Percentiles rank a stretch among this genome's conserved stretches.
Evolutionary conservation across 2,329 filamentous ascomycete genomes (phyloP).

Genomic region (Fragosphaeria purpurea): DNA sequence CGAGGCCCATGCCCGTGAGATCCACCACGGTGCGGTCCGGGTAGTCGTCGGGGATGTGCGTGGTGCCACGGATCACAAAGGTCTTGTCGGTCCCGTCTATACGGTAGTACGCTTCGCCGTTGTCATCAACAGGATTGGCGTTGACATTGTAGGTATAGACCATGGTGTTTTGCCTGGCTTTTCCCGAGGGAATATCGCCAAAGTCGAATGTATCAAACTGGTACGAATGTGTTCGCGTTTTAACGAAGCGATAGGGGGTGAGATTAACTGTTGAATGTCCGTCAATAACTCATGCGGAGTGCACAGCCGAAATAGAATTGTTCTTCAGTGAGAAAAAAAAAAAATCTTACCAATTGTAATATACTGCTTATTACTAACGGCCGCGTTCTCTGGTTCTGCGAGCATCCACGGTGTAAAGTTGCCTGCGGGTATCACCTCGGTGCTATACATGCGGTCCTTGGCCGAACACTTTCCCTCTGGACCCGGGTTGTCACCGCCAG

Average conservation of each 20-base stretch:
- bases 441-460: not conserved
- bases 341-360: not conserved
- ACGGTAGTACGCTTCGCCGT: slow-evolving; percentile 23
- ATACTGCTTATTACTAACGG: not conserved
- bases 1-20: too few species aligned
- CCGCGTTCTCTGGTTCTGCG: not conserved
- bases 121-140: slow-evolving; percentile 10
- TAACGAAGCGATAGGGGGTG: not conserved
- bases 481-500: too few species aligned
- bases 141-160: not conserved
- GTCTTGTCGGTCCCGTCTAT: slow-evolving; percentile 21
- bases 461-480: not conserved
- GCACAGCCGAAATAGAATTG: too few species aligned
- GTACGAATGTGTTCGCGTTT: not conserved
- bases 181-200: not conserved
- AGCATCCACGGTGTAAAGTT: too few species aligned
- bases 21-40: slow-evolving; percentile 11
- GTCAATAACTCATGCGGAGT: too few species aligned
- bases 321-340: too few species aligned
- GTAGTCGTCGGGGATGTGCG: slow-evolving; percentile 18
- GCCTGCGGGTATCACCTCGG: too few species aligned
- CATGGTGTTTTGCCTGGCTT: not conserved
- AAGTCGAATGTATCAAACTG: not conserved
- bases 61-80: slow-evolving; percentile 22
- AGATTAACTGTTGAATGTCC: not conserved